A percentile compares a stretch with the other conserved stretches of the same genome.
These are phyloP conservation scores for Xylariaceae sp. DNA, from an alignment of 2,329 filamentous ascomycete species.

Conservation along the genomic window DNA sequence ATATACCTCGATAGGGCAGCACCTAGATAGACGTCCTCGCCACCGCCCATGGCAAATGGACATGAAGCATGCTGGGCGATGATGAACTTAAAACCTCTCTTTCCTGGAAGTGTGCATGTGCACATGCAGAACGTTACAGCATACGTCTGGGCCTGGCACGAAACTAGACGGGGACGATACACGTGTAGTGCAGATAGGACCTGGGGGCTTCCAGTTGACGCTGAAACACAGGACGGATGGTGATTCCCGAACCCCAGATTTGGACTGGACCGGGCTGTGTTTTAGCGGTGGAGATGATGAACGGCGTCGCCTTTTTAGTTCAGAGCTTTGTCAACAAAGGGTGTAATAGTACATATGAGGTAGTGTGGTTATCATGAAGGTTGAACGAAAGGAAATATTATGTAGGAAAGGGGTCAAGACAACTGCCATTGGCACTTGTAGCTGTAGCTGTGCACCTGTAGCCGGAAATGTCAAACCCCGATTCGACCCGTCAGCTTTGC, in stretches of 20 bases:
- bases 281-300: background rate
- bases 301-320: conserved; percentile 6
- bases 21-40: background rate
- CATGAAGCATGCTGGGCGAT: conserved; percentile 1
- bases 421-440: background rate
- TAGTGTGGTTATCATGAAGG: background rate
- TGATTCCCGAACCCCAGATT: background rate
- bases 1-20: background rate
- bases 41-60: background rate
- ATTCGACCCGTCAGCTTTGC: too few species aligned
- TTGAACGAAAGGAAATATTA: background rate
- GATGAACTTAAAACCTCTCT: conserved; percentile 15
- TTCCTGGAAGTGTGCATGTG: conserved; percentile 5
- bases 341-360: too few species aligned
- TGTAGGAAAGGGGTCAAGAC: too few species aligned
- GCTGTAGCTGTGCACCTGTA: background rate
- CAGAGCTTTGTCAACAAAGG: background rate
- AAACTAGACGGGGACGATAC: conserved; percentile 6
- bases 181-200: background rate
- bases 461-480: too few species aligned
- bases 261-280: background rate
- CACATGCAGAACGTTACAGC: conserved; percentile 9
- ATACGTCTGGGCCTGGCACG: background rate
- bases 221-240: too few species aligned
- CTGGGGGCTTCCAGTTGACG: too few species aligned